phyloP scores from a whole-genome alignment of 2,329 filamentous ascomycete species.

The Pseudogymnoascus sp. region DNA sequence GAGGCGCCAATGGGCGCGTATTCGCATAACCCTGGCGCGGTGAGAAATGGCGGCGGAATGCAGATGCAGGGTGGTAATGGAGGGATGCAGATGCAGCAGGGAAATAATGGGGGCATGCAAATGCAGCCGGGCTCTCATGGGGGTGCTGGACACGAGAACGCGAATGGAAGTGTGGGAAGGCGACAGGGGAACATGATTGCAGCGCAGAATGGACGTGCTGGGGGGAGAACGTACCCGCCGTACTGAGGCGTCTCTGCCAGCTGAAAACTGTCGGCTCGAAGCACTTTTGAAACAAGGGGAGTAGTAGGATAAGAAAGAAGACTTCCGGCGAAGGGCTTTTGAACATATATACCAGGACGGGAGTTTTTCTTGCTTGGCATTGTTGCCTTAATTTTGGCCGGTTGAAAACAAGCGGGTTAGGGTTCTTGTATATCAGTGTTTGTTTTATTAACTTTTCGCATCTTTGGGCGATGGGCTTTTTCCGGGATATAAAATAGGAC shows the following conservation, averaged over 20 bases:
- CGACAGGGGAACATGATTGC: background rate
- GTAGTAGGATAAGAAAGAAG: background rate
- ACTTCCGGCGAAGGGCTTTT: background rate
- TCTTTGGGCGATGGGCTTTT: background rate
- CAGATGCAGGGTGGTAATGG: conserved; percentile 9
- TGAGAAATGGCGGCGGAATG: background rate
- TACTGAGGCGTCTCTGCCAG: background rate
- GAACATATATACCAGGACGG: conserved; percentile 1
- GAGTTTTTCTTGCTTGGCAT: conserved; percentile 7
- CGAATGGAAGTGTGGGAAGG: background rate
- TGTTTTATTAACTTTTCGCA: background rate
- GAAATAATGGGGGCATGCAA: background rate
- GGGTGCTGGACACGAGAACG: background rate
- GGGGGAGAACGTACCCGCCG: background rate
- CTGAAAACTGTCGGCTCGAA: background rate
- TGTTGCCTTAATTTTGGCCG: background rate
- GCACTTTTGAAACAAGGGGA: background rate
- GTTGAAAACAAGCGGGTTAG: background rate
- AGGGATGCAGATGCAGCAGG: conserved; percentile 2
- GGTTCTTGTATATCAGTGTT: conserved; percentile 3
- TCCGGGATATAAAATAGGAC: background rate
- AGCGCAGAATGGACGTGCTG: background rate
- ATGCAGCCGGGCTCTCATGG: background rate
- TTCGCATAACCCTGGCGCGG: background rate
- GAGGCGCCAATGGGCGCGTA: conserved; percentile 10